These are phyloP conservation scores for Colletotrichum graminicola DNA, from an alignment of 2,329 filamentous ascomycete species.

Conservation along the genomic window DNA sequence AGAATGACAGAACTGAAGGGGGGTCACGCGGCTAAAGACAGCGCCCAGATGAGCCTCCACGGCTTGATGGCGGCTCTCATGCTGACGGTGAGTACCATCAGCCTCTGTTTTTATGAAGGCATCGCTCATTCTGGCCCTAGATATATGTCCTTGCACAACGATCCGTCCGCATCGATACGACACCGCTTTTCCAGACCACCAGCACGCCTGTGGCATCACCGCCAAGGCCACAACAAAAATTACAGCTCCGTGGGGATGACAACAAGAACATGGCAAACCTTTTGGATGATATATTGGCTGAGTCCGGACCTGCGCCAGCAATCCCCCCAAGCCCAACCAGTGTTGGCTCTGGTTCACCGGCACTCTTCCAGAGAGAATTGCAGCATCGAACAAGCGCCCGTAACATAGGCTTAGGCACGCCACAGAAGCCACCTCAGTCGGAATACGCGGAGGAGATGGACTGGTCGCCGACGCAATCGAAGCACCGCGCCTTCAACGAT, in stretches of 20 bases:
- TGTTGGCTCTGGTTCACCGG: conserved; percentile 42
- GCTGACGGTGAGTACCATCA: conserved; percentile 61
- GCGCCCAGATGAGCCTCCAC: conserved; percentile 66
- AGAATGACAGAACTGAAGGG: conserved; percentile 56
- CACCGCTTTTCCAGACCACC: conserved; percentile 61
- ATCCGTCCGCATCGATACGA: conserved; percentile 68
- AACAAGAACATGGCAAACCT: conserved; percentile 60
- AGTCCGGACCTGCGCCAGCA: conserved; percentile 42
- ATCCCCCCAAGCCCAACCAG: conserved; percentile 34
- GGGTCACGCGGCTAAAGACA: conserved; percentile 52
- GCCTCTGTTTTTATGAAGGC: not conserved
- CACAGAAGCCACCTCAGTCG: conserved; percentile 42
- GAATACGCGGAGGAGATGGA: conserved; percentile 76
- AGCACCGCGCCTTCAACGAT: conserved; percentile 67
- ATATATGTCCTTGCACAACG: conserved; percentile 59
- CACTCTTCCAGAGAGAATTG: conserved; percentile 35
- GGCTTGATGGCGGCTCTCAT: conserved; percentile 65
- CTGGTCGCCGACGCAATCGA: conserved; percentile 74
- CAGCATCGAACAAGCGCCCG: conserved; percentile 38
- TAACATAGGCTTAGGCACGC: conserved; percentile 39
- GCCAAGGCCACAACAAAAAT: conserved; percentile 40
- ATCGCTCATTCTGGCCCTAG: conserved; percentile 51
- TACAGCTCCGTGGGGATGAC: conserved; percentile 46
- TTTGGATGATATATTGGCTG: conserved; percentile 59
- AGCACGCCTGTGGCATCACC: conserved; percentile 45